Base-by-base conservation (phyloP, 2,329 filamentous ascomycete species). In the Myriosclerotinia scirpicola region DNA sequence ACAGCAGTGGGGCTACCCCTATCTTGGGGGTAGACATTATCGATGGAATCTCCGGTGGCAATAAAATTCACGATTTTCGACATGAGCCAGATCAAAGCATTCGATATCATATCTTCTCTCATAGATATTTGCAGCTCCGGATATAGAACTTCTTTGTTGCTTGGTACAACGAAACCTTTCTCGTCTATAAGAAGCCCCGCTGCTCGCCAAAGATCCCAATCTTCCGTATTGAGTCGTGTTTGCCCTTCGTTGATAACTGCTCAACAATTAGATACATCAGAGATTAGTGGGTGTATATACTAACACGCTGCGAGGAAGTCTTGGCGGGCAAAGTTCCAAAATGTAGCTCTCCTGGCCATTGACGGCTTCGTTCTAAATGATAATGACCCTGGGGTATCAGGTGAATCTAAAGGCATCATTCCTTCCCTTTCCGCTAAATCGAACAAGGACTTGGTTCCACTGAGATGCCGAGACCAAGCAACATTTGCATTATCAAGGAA, bases 311-410 rank as follows among this genome's bases (percentile, higher is more conserved):
- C 83, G 40, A 89, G 78, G 77, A 88, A 87, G 70, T 89, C 87
- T 71, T 89, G 87, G 34, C 86, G 79, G 20, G 86, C 87, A 74
- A 89, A 86, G 70, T 88, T 88, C 87, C 87, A 89, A 73, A 89
- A 89, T 0, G 85, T 85, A 8, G 86, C 85, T 73, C 79, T 81
- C 26, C 86, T 80, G 14, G 81, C 84, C 73, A 83, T 83, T 3
- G 83, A 85, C 2, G 84, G 80, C n/a, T 77, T 77, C 65, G 74
- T 67, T 71, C 68, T 12, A 22, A 60, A 60, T 12, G 72, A 71
- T 8, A 72, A 60, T 55, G 67, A 66, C 42, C 75, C 73, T 17
- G 71, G 71, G 14, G 78, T 80, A 15, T 78, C 79, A 17, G 79
- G 77, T 54, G 79, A 77, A 14, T 83, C 78, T 22, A 74, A 67